Evolutionary conservation across 2,329 filamentous ascomycete genomes (phyloP).

Genomic region (Penicillium paneum): DNA sequence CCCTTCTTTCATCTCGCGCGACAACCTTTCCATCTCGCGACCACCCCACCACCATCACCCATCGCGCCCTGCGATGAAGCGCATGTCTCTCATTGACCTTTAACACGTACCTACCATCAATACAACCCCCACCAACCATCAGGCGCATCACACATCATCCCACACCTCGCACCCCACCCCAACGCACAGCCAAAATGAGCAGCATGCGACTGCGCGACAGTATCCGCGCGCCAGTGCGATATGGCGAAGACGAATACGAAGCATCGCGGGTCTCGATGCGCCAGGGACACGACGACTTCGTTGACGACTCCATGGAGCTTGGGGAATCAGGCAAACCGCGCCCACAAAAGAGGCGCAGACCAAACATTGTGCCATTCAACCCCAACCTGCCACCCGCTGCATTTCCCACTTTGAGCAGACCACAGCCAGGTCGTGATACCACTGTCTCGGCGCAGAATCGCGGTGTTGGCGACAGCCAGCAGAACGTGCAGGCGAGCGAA

Average conservation of each 20-base stretch:
- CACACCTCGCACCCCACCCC: neutral
- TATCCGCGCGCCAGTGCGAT: slow-evolving; percentile 31
- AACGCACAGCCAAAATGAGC: slow-evolving; percentile 6
- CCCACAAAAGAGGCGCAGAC: neutral
- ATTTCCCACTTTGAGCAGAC: slow-evolving; percentile 40
- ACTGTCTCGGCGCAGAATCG: neutral
- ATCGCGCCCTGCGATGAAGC: neutral
- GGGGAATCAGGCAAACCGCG: neutral
- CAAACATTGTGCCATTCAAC: slow-evolving; percentile 27
- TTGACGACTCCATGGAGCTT: neutral
- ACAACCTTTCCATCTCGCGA: neutral
- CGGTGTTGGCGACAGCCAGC: neutral
- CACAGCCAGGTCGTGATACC: neutral
- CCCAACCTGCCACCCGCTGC: slow-evolving; percentile 41
- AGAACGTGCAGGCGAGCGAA: neutral
- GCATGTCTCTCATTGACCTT: neutral
- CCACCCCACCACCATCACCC: neutral
- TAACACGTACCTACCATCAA: neutral
- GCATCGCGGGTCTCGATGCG: neutral
- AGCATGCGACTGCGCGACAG: slow-evolving; percentile 35
- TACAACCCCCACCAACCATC: neutral
- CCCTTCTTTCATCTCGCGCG: neutral
- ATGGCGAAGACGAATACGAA: slow-evolving; percentile 25
- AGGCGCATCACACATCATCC: neutral
- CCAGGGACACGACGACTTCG: neutral